Percentiles rank a stretch among this genome's conserved stretches.
Evolutionary conservation across 164 flowering plant genomes (phyloP).

Genomic region (Macadamia tetraphylla): DNA sequence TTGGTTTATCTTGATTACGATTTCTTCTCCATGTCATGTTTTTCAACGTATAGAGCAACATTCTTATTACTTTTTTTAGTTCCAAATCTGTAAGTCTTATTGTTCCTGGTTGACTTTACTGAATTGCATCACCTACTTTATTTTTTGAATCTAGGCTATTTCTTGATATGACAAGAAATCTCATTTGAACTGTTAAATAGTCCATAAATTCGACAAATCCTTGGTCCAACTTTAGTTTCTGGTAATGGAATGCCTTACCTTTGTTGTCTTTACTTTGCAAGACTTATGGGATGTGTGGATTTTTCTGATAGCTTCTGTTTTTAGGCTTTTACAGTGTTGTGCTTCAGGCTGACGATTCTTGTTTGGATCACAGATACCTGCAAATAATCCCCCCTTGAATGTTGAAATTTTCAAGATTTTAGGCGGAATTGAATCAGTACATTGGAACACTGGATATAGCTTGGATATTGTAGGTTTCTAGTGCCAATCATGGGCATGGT

Average conservation of each 20-base stretch:
- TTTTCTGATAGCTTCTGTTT: constrained; percentile 7
- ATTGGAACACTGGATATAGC: background rate
- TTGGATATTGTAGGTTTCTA: background rate
- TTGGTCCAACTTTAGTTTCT: background rate
- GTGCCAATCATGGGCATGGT: background rate
- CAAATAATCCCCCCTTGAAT: background rate
- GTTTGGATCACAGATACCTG: background rate
- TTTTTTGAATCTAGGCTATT: background rate
- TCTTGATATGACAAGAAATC: background rate
- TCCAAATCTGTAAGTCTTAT: background rate
- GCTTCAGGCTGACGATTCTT: background rate
- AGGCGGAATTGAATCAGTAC: background rate
- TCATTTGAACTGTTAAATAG: background rate
- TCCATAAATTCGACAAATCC: background rate
- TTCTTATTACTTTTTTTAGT: background rate
- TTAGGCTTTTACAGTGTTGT: background rate
- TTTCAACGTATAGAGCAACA: background rate
- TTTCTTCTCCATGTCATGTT: background rate
- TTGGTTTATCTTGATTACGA: background rate
- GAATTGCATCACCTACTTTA: background rate
- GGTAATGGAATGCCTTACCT: background rate
- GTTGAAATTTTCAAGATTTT: background rate
- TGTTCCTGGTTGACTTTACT: background rate
- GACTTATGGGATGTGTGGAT: background rate
- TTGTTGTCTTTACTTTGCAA: background rate